These are phyloP conservation scores for Tolypocladium tropicale DNA, from an alignment of 2,329 filamentous ascomycete species.

Conservation along the genomic window DNA sequence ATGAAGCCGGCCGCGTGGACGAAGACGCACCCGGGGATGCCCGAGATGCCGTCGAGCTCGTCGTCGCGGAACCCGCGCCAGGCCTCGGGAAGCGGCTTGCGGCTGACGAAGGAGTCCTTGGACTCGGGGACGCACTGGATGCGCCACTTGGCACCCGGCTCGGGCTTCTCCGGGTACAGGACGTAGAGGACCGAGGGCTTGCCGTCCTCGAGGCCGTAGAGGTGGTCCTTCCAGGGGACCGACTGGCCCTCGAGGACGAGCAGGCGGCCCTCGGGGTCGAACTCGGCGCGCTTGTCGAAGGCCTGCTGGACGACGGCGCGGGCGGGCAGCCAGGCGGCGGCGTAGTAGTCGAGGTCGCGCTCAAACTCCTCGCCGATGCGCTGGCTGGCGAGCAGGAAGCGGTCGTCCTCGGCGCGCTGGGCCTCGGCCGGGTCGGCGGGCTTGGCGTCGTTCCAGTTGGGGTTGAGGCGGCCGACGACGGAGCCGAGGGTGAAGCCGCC, in stretches of 20 bases:
- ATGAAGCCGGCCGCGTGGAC: constrained; percentile 95
- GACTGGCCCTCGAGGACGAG: constrained; percentile 68
- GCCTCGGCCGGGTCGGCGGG: constrained; percentile 40
- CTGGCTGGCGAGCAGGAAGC: constrained; percentile 65
- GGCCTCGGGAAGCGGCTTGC: constrained; percentile 79
- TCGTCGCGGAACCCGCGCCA: constrained; percentile 90
- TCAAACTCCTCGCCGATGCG: constrained; percentile 88
- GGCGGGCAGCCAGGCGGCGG: constrained; percentile 75
- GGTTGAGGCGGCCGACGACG: constrained; percentile 71
- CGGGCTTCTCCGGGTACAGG: constrained; percentile 76
- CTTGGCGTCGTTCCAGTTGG: constrained; percentile 62
- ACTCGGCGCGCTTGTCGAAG: constrained; percentile 56
- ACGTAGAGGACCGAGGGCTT: constrained; percentile 64
- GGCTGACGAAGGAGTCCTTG: constrained; percentile 80
- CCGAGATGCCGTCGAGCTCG: constrained; percentile 63
- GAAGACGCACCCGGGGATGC: constrained; percentile 71
- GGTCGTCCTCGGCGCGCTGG: constrained; percentile 69
- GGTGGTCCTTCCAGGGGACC: constrained; percentile 92
- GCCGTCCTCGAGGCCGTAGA: constrained; percentile 72
- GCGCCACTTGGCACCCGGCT: constrained; percentile 75
- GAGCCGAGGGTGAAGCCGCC: constrained; percentile 77
- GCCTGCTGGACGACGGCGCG: constrained; percentile 67
- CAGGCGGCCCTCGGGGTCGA: constrained; percentile 66
- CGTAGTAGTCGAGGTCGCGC: constrained; percentile 67
- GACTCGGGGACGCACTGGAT: constrained; percentile 83